Percentiles rank a stretch among this genome's conserved stretches.
phyloP scores from a whole-genome alignment of 2,329 filamentous ascomycete species.

The Penicillium sp. region DNA sequence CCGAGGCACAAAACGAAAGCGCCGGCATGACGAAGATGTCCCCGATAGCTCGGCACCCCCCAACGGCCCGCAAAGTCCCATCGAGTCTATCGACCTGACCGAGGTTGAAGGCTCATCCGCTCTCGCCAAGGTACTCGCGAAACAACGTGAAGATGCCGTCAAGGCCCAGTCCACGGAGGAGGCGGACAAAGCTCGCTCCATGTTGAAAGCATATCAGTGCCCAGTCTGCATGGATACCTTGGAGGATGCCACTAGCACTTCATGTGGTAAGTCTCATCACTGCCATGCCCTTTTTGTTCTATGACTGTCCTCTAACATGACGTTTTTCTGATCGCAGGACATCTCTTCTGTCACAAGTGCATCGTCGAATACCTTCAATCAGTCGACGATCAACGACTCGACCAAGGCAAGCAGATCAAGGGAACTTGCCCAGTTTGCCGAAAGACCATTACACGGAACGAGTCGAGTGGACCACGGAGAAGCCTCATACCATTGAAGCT shows the following conservation, averaged over 20 bases:
- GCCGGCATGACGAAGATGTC: conserved; percentile 16
- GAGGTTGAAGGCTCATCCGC: conserved; percentile 49
- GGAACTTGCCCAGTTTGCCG: conserved; percentile 55
- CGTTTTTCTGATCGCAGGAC: conserved; percentile 50
- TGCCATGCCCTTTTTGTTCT: background rate
- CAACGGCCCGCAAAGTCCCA: conserved; percentile 26
- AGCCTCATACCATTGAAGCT: conserved; percentile 49
- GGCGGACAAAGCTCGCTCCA: conserved; percentile 39
- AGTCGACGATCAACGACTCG: conserved; percentile 56
- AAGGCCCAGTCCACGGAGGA: conserved; percentile 47
- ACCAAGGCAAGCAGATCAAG: conserved; percentile 39
- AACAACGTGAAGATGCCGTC: conserved; percentile 60
- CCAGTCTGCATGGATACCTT: conserved; percentile 69
- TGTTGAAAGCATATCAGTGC: conserved; percentile 60
- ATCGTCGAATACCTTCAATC: conserved; percentile 65
- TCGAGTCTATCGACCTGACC: conserved; percentile 60
- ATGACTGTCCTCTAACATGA: background rate
- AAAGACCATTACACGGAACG: conserved; percentile 47
- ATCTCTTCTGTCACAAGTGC: conserved; percentile 69
- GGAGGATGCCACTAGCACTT: conserved; percentile 64
- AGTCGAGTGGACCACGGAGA: conserved; percentile 42
- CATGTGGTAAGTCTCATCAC: conserved; percentile 58
- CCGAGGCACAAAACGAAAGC: conserved; percentile 22
- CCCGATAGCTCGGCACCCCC: conserved; percentile 9
- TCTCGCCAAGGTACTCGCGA: conserved; percentile 56